phyloP scores from a whole-genome alignment of 2,329 filamentous ascomycete species.

The Fusarium sp. region DNA sequence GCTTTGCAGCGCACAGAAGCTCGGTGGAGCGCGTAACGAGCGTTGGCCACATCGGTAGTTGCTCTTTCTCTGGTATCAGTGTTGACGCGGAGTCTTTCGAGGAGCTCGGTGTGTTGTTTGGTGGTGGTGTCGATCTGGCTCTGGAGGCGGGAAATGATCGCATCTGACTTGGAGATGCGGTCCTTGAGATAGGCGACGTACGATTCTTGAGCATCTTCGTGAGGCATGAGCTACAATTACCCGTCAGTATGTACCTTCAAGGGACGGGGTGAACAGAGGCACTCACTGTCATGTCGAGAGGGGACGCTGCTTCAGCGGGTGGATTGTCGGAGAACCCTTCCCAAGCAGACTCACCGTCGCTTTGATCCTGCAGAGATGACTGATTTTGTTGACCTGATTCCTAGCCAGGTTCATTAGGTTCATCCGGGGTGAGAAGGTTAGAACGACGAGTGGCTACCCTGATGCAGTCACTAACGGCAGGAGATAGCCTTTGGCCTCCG shows the following conservation, averaged over 20 bases:
- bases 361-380: neutral
- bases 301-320: neutral
- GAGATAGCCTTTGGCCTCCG: neutral
- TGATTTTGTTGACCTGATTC: neutral
- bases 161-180: neutral
- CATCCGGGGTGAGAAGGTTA: no score
- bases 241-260: neutral
- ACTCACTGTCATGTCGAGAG: slow-evolving; percentile 2
- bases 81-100: neutral
- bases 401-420: neutral
- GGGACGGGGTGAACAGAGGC: neutral
- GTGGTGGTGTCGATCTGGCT: neutral
- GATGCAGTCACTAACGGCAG: neutral
- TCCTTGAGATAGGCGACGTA: neutral
- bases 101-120: neutral
- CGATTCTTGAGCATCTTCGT: neutral
- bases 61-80: neutral
- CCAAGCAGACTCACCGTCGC: neutral
- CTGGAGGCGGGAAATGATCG: neutral
- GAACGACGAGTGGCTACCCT: neutral
- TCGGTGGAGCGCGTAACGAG: accelerated
- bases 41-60: neutral
- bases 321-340: neutral
- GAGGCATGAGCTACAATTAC: neutral
- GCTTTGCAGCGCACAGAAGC: neutral